Evolutionary conservation across 257 asterid genomes (phyloP).

Genomic region (Solanum paucissectum): DNA sequence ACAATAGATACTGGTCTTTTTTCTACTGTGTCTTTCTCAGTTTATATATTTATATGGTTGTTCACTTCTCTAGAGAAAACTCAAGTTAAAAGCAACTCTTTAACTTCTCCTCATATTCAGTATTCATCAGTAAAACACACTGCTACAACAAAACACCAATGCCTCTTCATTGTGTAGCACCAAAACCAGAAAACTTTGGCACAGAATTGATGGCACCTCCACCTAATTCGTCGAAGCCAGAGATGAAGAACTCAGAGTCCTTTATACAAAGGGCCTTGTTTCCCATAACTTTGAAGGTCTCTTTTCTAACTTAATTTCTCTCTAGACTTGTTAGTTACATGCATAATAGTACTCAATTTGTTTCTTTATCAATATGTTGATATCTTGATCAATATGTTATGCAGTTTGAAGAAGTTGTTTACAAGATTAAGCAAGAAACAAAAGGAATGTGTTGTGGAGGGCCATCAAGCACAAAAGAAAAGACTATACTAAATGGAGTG

Average conservation of each 20-base stretch:
- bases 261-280: constrained; percentile 41
- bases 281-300: constrained; percentile 72
- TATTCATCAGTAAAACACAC: not conserved
- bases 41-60: constrained; percentile 35
- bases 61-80: constrained; percentile 34
- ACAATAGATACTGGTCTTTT: not conserved
- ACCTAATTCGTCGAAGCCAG: constrained; percentile 12
- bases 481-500: constrained; percentile 77
- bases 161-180: constrained; percentile 54
- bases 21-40: constrained; percentile 21
- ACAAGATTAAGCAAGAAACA: constrained; percentile 44
- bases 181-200: constrained; percentile 40
- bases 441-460: constrained; percentile 23
- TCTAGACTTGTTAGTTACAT: not conserved
- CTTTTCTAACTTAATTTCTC: not conserved
- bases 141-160: constrained; percentile 25
- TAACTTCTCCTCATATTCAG: not conserved
- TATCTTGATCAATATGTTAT: not conserved
- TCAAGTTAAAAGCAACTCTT: constrained; percentile 32
- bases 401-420: constrained; percentile 95
- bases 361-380: not conserved
- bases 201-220: constrained; percentile 22
- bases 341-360: not conserved
- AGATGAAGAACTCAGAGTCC: constrained; percentile 28
- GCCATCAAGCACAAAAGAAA: constrained; percentile 37